Conservation (phyloP, 129 eudicot species). For the Smallanthus sonchifolius region DNA sequence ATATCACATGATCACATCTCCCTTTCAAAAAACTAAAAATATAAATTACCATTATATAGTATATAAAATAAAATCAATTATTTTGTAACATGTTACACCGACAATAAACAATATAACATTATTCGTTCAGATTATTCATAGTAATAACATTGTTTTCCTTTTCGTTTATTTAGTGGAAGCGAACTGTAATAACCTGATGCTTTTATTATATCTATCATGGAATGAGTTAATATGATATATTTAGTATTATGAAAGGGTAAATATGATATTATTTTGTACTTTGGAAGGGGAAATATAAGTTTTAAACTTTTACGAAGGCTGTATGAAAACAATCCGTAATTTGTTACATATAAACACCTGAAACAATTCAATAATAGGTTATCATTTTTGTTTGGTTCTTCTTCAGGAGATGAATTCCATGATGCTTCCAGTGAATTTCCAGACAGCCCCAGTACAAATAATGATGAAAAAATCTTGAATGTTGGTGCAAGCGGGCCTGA, state of each 20-base stretch:
- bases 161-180: background rate
- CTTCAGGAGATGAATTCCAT: conserved; percentile 70
- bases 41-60: background rate
- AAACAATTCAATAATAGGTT: background rate
- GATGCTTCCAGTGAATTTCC: conserved; percentile 65
- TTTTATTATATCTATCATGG: background rate
- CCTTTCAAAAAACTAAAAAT: background rate
- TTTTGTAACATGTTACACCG: background rate
- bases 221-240: background rate
- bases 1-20: background rate
- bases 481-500: conserved; percentile 17
- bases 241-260: background rate
- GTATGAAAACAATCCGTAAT: background rate
- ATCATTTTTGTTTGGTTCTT: background rate
- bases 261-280: background rate
- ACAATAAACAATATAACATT: background rate
- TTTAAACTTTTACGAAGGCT: background rate
- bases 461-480: conserved; percentile 23
- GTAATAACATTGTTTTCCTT: background rate
- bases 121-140: background rate
- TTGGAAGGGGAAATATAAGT: background rate
- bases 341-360: background rate
- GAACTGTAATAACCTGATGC: background rate
- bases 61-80: background rate
- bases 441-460: conserved; percentile 11